A percentile compares a stretch with the other conserved stretches of the same genome.
These are phyloP conservation scores for Phytopythium sindhum DNA, from an alignment of 352 stramenopile genomes.

Conservation along the genomic window DNA sequence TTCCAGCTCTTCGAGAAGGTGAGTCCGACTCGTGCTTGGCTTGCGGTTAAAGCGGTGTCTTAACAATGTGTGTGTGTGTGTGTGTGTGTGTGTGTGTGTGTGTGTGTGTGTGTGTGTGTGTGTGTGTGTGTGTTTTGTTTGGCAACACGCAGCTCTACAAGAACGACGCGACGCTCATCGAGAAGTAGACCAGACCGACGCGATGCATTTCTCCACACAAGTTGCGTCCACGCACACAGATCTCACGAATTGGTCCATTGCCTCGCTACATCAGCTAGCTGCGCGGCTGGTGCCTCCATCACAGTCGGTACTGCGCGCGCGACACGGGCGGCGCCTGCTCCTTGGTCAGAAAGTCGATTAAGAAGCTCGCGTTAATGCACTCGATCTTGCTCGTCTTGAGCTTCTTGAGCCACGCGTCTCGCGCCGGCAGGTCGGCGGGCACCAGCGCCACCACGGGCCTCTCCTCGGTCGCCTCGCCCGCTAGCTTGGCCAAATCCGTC, in stretches of 20 bases:
- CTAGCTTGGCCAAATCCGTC: slow-evolving; percentile 37
- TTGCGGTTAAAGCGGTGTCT: too few relatives aligned
- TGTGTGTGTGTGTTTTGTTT: not conserved
- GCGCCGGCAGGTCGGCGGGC: slow-evolving; percentile 41
- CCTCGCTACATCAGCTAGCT: not conserved
- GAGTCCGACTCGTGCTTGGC: not conserved
- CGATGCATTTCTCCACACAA: not conserved
- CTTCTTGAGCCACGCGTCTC: slow-evolving; percentile 75
- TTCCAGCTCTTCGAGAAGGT: slow-evolving; percentile 67
- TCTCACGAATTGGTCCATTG: not conserved
- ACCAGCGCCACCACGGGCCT: slow-evolving; percentile 59
- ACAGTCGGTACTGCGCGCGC: slow-evolving; percentile 51
- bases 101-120: not conserved
- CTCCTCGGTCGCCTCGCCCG: slow-evolving; percentile 32
- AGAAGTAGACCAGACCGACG: slow-evolving; percentile 22
- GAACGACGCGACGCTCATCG: slow-evolving; percentile 36
- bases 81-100: not conserved
- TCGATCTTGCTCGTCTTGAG: slow-evolving; percentile 57
- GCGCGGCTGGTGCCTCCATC: slow-evolving; percentile 6
- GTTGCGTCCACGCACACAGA: not conserved
- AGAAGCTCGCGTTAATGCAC: slow-evolving; percentile 73
- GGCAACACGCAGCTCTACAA: slow-evolving; percentile 44
- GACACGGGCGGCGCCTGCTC: slow-evolving; percentile 55
- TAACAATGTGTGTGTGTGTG: not conserved
- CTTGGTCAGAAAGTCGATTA: slow-evolving; percentile 87